A percentile compares a stretch with the other conserved stretches of the same genome.
phyloP scores from a whole-genome alignment of 441 rosid genomes.

The Brassica balearica region DNA sequence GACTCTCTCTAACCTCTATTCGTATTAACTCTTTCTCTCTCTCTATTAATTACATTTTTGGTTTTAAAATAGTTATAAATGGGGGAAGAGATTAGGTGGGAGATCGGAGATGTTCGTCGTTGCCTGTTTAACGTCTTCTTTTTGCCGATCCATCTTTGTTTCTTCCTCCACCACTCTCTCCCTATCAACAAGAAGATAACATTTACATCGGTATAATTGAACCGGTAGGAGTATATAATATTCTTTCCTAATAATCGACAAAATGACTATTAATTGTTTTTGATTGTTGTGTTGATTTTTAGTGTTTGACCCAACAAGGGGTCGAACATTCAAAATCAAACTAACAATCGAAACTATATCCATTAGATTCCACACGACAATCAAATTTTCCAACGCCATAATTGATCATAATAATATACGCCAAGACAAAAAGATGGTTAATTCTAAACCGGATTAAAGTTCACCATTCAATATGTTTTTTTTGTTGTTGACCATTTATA shows the following conservation, averaged over 20 bases:
- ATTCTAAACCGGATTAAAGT: background rate
- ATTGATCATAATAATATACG: background rate
- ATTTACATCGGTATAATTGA: background rate
- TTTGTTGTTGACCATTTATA: too few species aligned
- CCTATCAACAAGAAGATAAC: slow-evolving; percentile 31
- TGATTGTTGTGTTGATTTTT: background rate
- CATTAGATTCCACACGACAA: background rate
- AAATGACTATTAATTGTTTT: background rate
- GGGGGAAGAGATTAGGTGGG: slow-evolving; percentile 40
- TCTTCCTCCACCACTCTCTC: slow-evolving; percentile 18
- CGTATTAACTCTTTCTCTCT: slow-evolving; percentile 16
- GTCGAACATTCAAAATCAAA: background rate
- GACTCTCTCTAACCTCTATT: slow-evolving; percentile 25
- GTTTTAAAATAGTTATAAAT: slow-evolving; percentile 8
- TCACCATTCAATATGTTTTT: background rate
- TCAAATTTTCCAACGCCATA: background rate
- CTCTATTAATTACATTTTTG: slow-evolving; percentile 3
- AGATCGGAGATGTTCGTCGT: slow-evolving; percentile 60
- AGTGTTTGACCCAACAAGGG: background rate
- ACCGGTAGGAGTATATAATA: background rate
- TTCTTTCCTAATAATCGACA: background rate
- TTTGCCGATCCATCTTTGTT: slow-evolving; percentile 39
- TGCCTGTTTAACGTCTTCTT: slow-evolving; percentile 72
- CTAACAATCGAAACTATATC: background rate
- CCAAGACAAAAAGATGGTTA: background rate